Evolutionary conservation across 257 asterid species (phyloP).

Genomic region (Coffea canephora): DNA sequence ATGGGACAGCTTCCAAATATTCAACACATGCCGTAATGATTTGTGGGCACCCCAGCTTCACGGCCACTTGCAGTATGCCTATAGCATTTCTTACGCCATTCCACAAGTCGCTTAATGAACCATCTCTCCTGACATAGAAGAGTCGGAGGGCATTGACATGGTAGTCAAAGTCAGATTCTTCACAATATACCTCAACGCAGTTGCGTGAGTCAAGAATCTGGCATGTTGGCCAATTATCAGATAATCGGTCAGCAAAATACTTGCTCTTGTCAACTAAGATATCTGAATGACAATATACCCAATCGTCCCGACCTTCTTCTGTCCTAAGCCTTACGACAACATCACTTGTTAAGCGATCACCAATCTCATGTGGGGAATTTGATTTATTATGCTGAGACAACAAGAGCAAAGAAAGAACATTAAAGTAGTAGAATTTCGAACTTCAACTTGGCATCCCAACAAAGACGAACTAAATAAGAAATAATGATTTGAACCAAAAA

Average conservation of each 20-base stretch:
- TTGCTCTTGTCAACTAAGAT: slow-evolving; percentile 55
- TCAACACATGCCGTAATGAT: slow-evolving; percentile 60
- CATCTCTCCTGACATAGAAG: slow-evolving; percentile 42
- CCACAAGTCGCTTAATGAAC: slow-evolving; percentile 40
- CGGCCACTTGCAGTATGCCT: slow-evolving; percentile 62
- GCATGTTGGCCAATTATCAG: slow-evolving; percentile 81
- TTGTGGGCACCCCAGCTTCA: slow-evolving; percentile 68
- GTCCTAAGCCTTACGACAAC: slow-evolving; percentile 83
- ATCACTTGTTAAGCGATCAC: slow-evolving; percentile 79
- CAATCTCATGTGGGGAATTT: slow-evolving; percentile 41
- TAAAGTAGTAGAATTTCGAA: background rate
- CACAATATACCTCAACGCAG: slow-evolving; percentile 83
- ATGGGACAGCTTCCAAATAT: slow-evolving; percentile 88
- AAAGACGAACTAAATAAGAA: background rate
- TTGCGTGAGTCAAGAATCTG: slow-evolving; percentile 83
- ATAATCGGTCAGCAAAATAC: slow-evolving; percentile 74
- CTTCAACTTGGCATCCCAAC: background rate
- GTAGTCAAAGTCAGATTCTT: slow-evolving; percentile 66
- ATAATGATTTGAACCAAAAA: background rate
- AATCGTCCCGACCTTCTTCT: slow-evolving; percentile 73
- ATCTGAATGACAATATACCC: slow-evolving; percentile 77
- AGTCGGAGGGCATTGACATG: slow-evolving; percentile 61
- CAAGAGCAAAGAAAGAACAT: slow-evolving; percentile 11
- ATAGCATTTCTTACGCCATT: slow-evolving; percentile 67
- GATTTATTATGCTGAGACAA: slow-evolving; percentile 44